Base-by-base conservation (phyloP, 2,329 filamentous ascomycete genomes). In the Penicillium sumatraense region DNA sequence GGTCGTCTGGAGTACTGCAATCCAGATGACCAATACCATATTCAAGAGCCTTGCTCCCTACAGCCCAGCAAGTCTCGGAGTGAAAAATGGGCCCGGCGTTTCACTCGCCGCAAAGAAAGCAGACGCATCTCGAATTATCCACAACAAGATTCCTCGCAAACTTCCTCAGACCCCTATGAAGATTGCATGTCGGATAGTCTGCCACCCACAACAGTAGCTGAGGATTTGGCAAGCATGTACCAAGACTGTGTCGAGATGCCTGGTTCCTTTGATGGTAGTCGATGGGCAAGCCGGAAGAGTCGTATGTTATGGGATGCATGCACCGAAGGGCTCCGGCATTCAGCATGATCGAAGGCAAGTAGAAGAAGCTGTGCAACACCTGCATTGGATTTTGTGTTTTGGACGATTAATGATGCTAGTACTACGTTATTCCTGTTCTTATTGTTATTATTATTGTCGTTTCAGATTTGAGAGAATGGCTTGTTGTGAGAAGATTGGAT, bases 221-320 rank as follows among this genome's bases (percentile, higher is more conserved):
- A 61, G 11, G 65, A 69, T 11, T 58, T 62, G 49, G 61, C 57
- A 18, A 67, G 56, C 44, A 46, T 57, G 26, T 68, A 68, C 47
- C 61, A 62, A 20, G 66, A 68, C 35, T 68, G 64, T 51, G 51
- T 68, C 23, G 58, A 64, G 13, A 64, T 67, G 59, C 67, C 63
- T 3, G 63, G 63, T 10, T 61, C 63, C 0, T 66, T 66, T 38
- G 57, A 63, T 51, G 63, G 63, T 13, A 66, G 63, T 53, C 56
- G 56, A 11, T 66, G 63, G 63, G 63, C 63, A 10, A 62, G 56
- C 54, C 67, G 53, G 49, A 63, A 48, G 45, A 61, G 52, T 54
- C 63, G 55, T 21, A 49, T 63, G 31, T 44, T 63, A 47, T 59
- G 47, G 50, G 51, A 38, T 42, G 50, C 29, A 23, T 53, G 45